phyloP scores from a whole-genome alignment of 345 rosid genomes.

The Syzygium aromaticum region DNA sequence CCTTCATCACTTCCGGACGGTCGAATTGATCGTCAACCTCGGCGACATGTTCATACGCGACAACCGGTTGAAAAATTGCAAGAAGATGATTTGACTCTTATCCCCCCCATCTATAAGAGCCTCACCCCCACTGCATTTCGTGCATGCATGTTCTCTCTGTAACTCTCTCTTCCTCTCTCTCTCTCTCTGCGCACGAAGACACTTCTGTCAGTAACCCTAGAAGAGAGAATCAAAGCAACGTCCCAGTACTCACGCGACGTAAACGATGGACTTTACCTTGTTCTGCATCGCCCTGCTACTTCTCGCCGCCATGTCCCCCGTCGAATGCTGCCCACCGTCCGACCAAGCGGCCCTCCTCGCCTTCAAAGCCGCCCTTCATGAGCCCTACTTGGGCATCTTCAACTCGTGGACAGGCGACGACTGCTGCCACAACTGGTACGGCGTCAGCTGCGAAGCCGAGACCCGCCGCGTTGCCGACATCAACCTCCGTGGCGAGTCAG shows the following conservation, averaged over 20 bases:
- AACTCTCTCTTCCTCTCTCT: neutral
- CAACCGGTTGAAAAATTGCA: neutral
- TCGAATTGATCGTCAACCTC: neutral
- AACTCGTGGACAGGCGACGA: slow-evolving; percentile 27
- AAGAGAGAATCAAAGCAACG: neutral
- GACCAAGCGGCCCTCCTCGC: slow-evolving; percentile 19
- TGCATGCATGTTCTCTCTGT: neutral
- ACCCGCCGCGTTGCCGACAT: slow-evolving; percentile 27
- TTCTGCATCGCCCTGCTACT: neutral
- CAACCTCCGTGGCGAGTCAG: slow-evolving; percentile 70
- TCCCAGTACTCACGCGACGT: neutral
- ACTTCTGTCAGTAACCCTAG: neutral
- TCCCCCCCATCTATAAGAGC: neutral
- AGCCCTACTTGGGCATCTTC: slow-evolving; percentile 29
- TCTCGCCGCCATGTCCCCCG: slow-evolving; percentile 6
- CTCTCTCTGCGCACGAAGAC: neutral
- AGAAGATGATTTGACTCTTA: neutral
- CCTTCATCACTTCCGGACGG: neutral
- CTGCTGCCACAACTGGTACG: slow-evolving; percentile 40
- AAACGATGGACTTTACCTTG: neutral
- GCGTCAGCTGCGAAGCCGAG: slow-evolving; percentile 32
- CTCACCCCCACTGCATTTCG: neutral
- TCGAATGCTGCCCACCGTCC: slow-evolving; percentile 23
- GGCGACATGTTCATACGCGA: neutral
- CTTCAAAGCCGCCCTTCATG: slow-evolving; percentile 25